These are phyloP conservation scores for Helminthosporium solani DNA, from an alignment of 2,329 filamentous ascomycete species.

Conservation along the genomic window DNA sequence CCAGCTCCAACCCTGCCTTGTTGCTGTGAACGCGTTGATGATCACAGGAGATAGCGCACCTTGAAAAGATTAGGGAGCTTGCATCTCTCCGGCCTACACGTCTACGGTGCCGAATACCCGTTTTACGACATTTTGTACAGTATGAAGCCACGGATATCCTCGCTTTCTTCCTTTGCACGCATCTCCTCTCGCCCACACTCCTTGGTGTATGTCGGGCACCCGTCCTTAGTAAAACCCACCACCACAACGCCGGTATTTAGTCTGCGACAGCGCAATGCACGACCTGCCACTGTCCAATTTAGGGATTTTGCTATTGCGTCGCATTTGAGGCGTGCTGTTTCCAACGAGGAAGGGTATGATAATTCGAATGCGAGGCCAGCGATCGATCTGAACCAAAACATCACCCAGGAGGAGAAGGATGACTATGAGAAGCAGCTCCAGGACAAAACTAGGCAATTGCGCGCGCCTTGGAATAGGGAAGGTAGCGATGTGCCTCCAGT, in stretches of 20 bases:
- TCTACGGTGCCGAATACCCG: neutral
- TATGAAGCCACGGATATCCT: slow-evolving; percentile 37
- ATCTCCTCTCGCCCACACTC: slow-evolving; percentile 14
- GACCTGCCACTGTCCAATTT: slow-evolving; percentile 4
- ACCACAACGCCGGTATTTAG: slow-evolving; percentile 1
- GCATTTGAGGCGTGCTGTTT: slow-evolving; percentile 11
- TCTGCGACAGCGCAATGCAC: neutral
- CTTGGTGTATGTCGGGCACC: slow-evolving; percentile 11
- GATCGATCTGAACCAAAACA: slow-evolving; percentile 45
- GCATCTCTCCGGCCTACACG: neutral
- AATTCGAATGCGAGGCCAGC: slow-evolving; percentile 42
- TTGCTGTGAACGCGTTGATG: neutral
- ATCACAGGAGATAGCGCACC: too few species aligned
- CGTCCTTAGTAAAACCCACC: slow-evolving; percentile 4
- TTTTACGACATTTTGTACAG: neutral
- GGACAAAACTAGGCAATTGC: slow-evolving; percentile 58
- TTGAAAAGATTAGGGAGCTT: neutral
- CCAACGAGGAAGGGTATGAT: slow-evolving; percentile 23
- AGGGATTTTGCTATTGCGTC: slow-evolving; percentile 16
- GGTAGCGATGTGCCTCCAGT: slow-evolving; percentile 61
- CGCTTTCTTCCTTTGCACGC: slow-evolving; percentile 22
- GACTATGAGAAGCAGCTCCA: slow-evolving; percentile 47
- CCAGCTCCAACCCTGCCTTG: neutral
- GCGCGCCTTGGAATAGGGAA: slow-evolving; percentile 67
- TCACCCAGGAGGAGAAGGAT: slow-evolving; percentile 48